Conservation (phyloP, 805 yeast genomes). For the Ogataea philodendri region DNA sequence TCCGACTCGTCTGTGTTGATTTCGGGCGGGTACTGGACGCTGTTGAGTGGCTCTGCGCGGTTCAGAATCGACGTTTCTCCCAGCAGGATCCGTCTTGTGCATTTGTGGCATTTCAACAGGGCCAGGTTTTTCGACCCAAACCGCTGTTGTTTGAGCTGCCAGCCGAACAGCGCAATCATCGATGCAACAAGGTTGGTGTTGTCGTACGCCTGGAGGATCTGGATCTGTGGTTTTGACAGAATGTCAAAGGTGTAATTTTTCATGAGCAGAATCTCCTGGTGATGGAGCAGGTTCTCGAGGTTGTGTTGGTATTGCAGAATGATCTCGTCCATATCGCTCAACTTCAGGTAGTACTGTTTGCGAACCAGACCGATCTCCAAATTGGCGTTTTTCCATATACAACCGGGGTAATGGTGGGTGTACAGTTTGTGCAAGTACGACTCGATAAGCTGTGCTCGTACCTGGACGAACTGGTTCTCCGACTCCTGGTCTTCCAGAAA, state of each 20-base stretch:
- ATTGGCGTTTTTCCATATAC: conserved; percentile 25
- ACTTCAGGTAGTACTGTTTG: conserved; percentile 26
- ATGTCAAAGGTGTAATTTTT: conserved; percentile 24
- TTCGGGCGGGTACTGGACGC: conserved; percentile 32
- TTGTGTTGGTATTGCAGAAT: conserved; percentile 18
- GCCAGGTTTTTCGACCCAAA: conserved; percentile 27
- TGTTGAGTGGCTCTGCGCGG: conserved; percentile 18
- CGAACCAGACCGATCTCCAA: conserved; percentile 19
- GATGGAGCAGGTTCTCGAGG: conserved; percentile 15
- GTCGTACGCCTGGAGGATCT: conserved; percentile 17
- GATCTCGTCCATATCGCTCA: conserved; percentile 29
- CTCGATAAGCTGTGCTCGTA: conserved; percentile 25
- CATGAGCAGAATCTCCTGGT: conserved; percentile 14
- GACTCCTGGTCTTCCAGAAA: conserved; percentile 26
- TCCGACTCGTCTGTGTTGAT: conserved; percentile 16
- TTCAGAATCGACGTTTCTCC: conserved; percentile 14
- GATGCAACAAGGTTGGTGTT: conserved; percentile 13
- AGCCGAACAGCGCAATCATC: conserved; percentile 35
- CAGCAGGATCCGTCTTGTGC: conserved; percentile 36
- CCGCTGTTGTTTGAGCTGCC: conserved; percentile 34
- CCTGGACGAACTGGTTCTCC: conserved; percentile 15
- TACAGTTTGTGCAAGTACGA: conserved; percentile 27
- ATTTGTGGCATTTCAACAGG: conserved; percentile 34
- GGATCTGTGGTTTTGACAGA: conserved; percentile 20
- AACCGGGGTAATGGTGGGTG: conserved; percentile 31